These are phyloP conservation scores for Phytopythium aichiense DNA, from an alignment of 352 stramenopile genomes.

Conservation along the genomic window DNA sequence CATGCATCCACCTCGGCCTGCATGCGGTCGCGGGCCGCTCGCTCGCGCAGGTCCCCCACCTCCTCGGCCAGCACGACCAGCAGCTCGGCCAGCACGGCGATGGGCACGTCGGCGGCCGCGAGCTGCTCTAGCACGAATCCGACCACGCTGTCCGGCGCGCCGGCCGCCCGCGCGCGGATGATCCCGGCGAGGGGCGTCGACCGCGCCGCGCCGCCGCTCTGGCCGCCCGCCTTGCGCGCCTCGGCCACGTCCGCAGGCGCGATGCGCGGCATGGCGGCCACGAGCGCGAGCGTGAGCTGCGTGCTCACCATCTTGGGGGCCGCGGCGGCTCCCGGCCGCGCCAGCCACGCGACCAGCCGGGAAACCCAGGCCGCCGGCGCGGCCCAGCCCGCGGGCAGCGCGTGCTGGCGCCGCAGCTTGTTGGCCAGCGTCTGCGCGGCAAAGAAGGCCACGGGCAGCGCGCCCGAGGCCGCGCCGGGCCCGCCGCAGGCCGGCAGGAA, in stretches of 20 bases:
- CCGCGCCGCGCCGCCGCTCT: background rate
- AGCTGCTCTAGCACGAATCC: conserved; percentile 58
- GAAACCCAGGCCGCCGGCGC: too few relatives aligned
- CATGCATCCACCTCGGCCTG: conserved; percentile 58
- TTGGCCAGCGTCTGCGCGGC: conserved; percentile 78
- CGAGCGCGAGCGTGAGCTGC: conserved; percentile 66
- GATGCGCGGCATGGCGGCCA: conserved; percentile 54
- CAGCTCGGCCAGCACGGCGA: conserved; percentile 44
- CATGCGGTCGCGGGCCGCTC: conserved; percentile 40
- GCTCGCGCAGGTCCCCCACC: conserved; percentile 46
- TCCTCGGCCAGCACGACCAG: conserved; percentile 73
- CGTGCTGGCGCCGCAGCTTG: conserved; percentile 63
- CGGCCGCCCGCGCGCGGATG: background rate
- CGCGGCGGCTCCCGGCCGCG: conserved; percentile 9
- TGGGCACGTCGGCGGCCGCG: conserved; percentile 25
- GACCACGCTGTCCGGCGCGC: conserved; percentile 34
- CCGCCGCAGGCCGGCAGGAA: conserved; percentile 30
- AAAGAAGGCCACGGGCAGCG: conserved; percentile 68
- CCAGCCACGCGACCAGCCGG: conserved; percentile 52
- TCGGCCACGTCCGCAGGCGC: conserved; percentile 26
- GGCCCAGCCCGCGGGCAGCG: conserved; percentile 16
- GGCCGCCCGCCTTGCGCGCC: background rate
- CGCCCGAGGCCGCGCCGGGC: conserved; percentile 9
- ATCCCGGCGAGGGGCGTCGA: conserved; percentile 5
- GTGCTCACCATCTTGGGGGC: conserved; percentile 67